These are phyloP conservation scores for Penicillium tannophilum DNA, from an alignment of 495 filamentous ascomycete species.

Conservation along the genomic window DNA sequence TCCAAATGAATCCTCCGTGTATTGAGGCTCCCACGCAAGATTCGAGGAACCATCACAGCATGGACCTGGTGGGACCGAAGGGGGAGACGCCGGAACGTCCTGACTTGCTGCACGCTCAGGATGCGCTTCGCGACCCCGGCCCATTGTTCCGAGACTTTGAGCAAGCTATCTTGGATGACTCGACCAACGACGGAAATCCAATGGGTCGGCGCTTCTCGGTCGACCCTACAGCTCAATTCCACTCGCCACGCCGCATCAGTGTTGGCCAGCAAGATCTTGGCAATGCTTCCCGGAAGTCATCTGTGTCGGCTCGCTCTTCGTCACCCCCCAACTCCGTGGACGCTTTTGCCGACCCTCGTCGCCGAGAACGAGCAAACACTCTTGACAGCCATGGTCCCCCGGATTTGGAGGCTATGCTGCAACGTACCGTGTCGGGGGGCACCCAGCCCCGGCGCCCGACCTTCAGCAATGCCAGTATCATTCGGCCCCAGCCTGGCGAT, in stretches of 20 bases:
- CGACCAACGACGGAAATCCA: constrained; percentile 43
- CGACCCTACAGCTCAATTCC: constrained; percentile 40
- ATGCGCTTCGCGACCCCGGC: constrained; percentile 45
- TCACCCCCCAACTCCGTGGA: constrained; percentile 98
- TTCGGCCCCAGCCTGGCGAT: constrained; percentile 48
- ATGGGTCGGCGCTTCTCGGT: constrained; percentile 44
- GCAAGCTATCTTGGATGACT: constrained; percentile 79
- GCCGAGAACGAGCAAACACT: constrained; percentile 67
- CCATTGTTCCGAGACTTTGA: constrained; percentile 72
- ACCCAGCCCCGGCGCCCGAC: constrained; percentile 65
- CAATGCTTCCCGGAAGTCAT: constrained; percentile 53
- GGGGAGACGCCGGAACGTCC: constrained; percentile 40
- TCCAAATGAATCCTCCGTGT: constrained; percentile 70
- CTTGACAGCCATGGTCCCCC: constrained; percentile 61
- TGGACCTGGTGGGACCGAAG: constrained; percentile 22
- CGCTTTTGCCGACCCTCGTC: constrained; percentile 81
- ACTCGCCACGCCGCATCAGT: constrained; percentile 41
- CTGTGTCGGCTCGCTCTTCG: constrained; percentile 64
- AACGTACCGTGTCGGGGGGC: constrained; percentile 69
- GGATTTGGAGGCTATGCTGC: constrained; percentile 61
- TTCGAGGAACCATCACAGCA: constrained; percentile 43
- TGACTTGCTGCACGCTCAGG: constrained; percentile 53
- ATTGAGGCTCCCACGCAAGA: constrained; percentile 52
- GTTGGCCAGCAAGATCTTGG: constrained; percentile 47
- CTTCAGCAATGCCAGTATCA: constrained; percentile 59